Percentiles rank a stretch among this genome's conserved stretches.
phyloP scores from a whole-genome alignment of 371 early-diverging fungal genomes.

The Modicella reniformis region DNA sequence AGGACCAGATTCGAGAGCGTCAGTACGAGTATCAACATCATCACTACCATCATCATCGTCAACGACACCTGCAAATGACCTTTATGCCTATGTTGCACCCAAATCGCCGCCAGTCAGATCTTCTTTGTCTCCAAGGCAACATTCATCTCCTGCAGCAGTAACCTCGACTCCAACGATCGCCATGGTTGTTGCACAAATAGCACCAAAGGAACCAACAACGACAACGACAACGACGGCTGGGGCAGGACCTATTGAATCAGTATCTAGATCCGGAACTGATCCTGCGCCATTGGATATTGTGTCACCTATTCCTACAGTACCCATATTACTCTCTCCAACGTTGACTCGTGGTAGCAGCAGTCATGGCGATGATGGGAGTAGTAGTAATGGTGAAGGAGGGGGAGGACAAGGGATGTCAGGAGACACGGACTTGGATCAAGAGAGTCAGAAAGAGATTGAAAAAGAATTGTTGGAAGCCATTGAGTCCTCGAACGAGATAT shows the following conservation, averaged over 20 bases:
- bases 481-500: slow-evolving; percentile 16
- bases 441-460: slow-evolving; percentile 36
- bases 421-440: slow-evolving; percentile 8
- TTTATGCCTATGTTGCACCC: slow-evolving; percentile 20
- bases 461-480: slow-evolving; percentile 38
- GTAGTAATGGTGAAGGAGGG: not conserved
- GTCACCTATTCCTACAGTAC: slow-evolving; percentile 25
- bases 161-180: not conserved
- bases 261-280: not conserved
- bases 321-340: slow-evolving; percentile 29
- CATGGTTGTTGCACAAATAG: not conserved
- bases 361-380: not conserved
- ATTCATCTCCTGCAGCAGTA: not conserved
- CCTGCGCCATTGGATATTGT: slow-evolving; percentile 15
- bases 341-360: slow-evolving; percentile 31
- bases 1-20: not conserved
- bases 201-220: not conserved
- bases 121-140: not conserved
- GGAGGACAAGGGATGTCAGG: not conserved
- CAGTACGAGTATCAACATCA: not conserved
- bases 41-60: not conserved
- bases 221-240: not conserved
- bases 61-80: not conserved
- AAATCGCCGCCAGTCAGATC: not conserved
- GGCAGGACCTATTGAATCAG: not conserved